Conservation (phyloP, 2,329 filamentous ascomycete species). For the Fusarium buharicum region DNA sequence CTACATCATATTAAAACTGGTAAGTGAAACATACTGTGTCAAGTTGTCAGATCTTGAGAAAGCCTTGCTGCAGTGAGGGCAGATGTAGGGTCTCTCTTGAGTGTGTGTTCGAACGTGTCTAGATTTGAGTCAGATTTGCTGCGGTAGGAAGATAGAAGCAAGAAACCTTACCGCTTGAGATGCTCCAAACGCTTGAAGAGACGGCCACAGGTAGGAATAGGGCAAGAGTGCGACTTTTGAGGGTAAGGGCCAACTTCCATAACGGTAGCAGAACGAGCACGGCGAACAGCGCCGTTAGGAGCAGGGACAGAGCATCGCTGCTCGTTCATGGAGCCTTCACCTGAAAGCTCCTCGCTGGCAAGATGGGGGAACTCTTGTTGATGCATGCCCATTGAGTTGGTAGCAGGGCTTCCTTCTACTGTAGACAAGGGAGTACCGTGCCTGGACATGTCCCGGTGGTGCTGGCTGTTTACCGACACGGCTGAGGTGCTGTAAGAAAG, state of each 20-base stretch:
- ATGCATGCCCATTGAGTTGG: conserved; percentile 75
- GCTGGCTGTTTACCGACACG: conserved; percentile 70
- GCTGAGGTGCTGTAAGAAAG: conserved; percentile 77
- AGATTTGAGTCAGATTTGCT: conserved; percentile 28
- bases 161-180: conserved; percentile 85
- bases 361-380: conserved; percentile 77
- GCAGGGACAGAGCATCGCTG: conserved; percentile 76
- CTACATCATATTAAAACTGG: conserved; percentile 46
- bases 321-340: conserved; percentile 59
- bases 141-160: conserved; percentile 45
- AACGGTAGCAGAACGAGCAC: conserved; percentile 92
- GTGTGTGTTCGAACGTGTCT: conserved; percentile 99
- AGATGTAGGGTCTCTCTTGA: conserved; percentile 98
- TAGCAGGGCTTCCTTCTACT: conserved; percentile 81
- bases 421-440: conserved; percentile 90
- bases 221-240: conserved; percentile 97
- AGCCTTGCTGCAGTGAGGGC: conserved; percentile 97
- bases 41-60: conserved; percentile 99
- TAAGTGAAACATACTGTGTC: conserved; percentile 79
- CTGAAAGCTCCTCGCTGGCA: conserved; percentile 69
- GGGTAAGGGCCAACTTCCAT: conserved; percentile 97
- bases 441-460: conserved; percentile 86
- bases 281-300: conserved; percentile 80
- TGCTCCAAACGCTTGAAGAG: conserved; percentile 99
- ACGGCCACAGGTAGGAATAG: conserved; percentile 96